Conservation (phyloP, 495 filamentous ascomycete genomes). For the Xanthoparmelia taractica region DNA sequence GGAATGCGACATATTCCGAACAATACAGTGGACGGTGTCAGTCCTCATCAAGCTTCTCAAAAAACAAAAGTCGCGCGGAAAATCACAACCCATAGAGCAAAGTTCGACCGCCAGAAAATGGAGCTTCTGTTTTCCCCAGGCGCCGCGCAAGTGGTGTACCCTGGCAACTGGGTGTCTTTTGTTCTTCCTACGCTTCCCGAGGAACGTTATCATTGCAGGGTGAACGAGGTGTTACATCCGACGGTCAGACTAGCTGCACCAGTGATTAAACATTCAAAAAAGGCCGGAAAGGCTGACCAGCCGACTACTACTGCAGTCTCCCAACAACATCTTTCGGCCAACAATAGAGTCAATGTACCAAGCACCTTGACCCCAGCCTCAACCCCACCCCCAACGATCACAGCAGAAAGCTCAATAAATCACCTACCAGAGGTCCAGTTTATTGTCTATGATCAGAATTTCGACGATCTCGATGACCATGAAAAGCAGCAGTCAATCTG, state of each 20-base stretch:
- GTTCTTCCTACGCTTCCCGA: constrained; percentile 15
- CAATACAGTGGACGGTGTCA: not conserved
- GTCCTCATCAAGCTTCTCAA: not conserved
- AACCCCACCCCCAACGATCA: constrained; percentile 15
- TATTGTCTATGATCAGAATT: constrained; percentile 47
- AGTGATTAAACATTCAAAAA: constrained; percentile 9
- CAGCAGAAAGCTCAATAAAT: not conserved
- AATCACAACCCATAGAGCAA: constrained; percentile 13
- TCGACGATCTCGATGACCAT: constrained; percentile 42
- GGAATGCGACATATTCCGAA: not conserved
- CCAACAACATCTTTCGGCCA: not conserved
- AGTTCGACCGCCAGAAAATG: constrained; percentile 27
- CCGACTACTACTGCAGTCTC: not conserved
- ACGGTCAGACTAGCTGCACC: constrained; percentile 28
- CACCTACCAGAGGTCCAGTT: constrained; percentile 29
- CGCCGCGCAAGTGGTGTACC: constrained; percentile 32
- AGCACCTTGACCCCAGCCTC: constrained; percentile 16
- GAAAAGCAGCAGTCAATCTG: constrained; percentile 49
- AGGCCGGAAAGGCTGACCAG: not conserved
- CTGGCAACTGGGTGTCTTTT: constrained; percentile 57
- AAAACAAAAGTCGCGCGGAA: not conserved
- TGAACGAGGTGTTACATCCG: constrained; percentile 35
- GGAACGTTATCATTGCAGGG: constrained; percentile 35
- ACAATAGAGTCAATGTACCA: constrained; percentile 1
- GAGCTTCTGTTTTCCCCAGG: constrained; percentile 38